Evolutionary conservation across 352 stramenopile genomes (phyloP).

Genomic region (Blastocystis sp.): DNA sequence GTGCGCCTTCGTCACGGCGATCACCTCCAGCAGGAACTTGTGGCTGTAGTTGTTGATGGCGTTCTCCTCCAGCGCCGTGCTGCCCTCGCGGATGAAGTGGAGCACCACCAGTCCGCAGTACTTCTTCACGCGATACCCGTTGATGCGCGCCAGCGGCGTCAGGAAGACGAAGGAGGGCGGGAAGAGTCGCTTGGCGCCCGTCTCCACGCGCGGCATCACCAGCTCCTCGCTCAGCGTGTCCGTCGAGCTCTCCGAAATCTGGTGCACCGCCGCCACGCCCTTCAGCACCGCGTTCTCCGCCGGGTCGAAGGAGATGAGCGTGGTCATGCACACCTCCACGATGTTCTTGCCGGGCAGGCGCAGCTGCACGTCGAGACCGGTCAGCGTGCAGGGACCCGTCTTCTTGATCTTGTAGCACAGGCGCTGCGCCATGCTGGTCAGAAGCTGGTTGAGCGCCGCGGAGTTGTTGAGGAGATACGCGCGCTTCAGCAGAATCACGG

Average conservation of each 20-base stretch:
- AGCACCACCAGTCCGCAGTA: conserved; percentile 67
- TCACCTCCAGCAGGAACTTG: conserved; percentile 85
- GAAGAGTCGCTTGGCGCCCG: conserved; percentile 13
- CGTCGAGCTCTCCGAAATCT: background rate
- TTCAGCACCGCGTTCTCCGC: background rate
- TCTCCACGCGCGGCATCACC: background rate
- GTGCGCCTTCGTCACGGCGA: conserved; percentile 84
- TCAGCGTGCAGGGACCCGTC: conserved; percentile 30
- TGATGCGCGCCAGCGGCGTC: conserved; percentile 37
- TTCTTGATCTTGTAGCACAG: conserved; percentile 48
- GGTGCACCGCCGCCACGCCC: background rate
- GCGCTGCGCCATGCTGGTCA: conserved; percentile 27
- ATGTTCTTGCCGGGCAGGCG: conserved; percentile 57
- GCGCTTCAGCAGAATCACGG: conserved; percentile 57
- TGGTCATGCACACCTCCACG: conserved; percentile 57
- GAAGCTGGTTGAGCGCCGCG: conserved; percentile 49
- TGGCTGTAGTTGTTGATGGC: conserved; percentile 80
- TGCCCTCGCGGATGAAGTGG: conserved; percentile 58
- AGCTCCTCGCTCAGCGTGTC: background rate
- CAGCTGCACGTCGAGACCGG: conserved; percentile 56
- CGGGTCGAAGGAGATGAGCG: conserved; percentile 47
- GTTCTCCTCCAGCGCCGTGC: conserved; percentile 6
- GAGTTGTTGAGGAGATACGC: conserved; percentile 17
- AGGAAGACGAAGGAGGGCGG: conserved; percentile 56
- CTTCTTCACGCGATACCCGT: conserved; percentile 24